Evolutionary conservation across 306 rosid genomes (phyloP), one percentile per base, ranked within the genome.

Genomic region (Benincasa hispida): DNA sequence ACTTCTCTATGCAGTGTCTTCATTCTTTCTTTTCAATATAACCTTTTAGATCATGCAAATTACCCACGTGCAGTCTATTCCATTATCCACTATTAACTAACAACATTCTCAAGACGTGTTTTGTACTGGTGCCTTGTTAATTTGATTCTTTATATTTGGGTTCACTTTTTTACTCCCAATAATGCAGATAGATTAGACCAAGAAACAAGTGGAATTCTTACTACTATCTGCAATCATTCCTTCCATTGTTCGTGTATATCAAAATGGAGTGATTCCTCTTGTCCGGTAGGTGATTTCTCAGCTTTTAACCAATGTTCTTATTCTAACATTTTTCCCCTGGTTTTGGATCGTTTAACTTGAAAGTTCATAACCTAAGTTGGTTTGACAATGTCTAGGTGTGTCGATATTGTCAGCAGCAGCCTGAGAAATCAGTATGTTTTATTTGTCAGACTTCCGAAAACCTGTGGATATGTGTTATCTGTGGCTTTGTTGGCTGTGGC

Each of bases 401-500:
- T 78, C 87, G 98, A 55, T 94, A 89, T 81, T 94, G 95, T 84
- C 98, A 94, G 86, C 98, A 90, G 88, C 96, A 94, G 85, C 91
- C 96, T 47, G 97, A 94, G 82, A 90, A 94, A 77, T 94, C 98
- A 19, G 84, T 86, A 50, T 91, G 98, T 82, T 84, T 83, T 77
- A 84, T 89, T 84, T 94, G 98, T 78, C 95, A 90, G 83, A 94
- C 97, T 68, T 90, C 97, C 24, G 98, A 91, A 87, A 94, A 91
- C 81, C 95, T 91, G 22, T 91, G 98, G 96, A 94, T 94, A 81
- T 94, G 98, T 81, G 90, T 94, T 59, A 91, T 91, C 79, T 94
- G 98, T 80, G 98, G 98, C 72, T 87, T 85, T 89, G 98, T 94
- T 84, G 97, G 98, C 56, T 94, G 98, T 80, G 97, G 97, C 82